These are phyloP conservation scores for Cornus suecica DNA, from an alignment of 148 eudicot species.

Conservation along the genomic window DNA sequence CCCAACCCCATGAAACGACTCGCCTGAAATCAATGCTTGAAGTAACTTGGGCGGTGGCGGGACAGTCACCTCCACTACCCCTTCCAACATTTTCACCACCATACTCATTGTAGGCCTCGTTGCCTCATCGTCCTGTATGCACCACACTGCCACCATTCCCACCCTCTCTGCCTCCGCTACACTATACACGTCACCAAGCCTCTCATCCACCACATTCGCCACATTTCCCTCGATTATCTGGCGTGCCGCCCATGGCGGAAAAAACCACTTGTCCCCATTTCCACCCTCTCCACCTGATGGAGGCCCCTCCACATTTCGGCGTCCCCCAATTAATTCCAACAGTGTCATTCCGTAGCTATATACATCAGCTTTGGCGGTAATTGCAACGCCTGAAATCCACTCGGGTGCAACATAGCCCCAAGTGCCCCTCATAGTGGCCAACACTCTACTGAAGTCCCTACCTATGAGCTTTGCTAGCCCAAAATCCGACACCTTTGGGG, in stretches of 20 bases:
- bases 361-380: constrained; percentile 81
- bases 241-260: constrained; percentile 77
- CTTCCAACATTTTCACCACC: constrained; percentile 90
- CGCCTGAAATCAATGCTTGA: constrained; percentile 78
- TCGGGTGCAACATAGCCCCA: constrained; percentile 91
- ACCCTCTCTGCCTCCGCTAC: constrained; percentile 47
- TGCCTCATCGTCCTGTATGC: constrained; percentile 75
- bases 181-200: constrained; percentile 41
- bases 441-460: constrained; percentile 70
- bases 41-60: constrained; percentile 80
- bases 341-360: constrained; percentile 87
- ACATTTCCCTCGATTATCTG: constrained; percentile 46
- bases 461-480: constrained; percentile 79
- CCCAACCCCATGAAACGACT: constrained; percentile 57
- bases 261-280: constrained; percentile 62
- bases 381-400: constrained; percentile 80
- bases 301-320: constrained; percentile 68
- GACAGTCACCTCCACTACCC: constrained; percentile 57
- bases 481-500: constrained; percentile 73
- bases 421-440: constrained; percentile 81
- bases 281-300: constrained; percentile 32
- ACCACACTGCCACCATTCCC: constrained; percentile 74
- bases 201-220: constrained; percentile 47
- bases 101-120: constrained; percentile 70
- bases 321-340: constrained; percentile 68